These are phyloP conservation scores for Podosphaera fusca DNA, from an alignment of 2,329 filamentous ascomycete genomes.

Conservation along the genomic window DNA sequence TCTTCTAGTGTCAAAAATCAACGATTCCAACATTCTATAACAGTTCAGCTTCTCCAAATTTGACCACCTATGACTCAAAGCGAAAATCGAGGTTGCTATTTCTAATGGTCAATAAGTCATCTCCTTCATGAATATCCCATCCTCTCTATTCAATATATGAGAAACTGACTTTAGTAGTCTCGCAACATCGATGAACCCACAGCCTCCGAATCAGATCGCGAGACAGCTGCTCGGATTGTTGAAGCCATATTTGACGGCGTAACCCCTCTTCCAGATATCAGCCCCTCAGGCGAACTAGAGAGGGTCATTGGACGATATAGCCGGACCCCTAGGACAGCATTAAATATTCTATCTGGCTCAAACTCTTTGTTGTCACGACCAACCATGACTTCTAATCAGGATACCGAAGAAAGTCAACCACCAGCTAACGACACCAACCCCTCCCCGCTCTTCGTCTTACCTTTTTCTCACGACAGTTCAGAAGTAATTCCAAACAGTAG, in stretches of 20 bases:
- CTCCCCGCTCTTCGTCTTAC: conserved; percentile 10
- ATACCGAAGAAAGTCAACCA: conserved; percentile 4
- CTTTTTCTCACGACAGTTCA: not conserved
- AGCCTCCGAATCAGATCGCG: conserved; percentile 9
- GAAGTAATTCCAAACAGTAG: not conserved
- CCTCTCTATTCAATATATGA: not conserved
- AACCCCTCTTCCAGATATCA: conserved; percentile 18
- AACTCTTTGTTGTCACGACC: not conserved
- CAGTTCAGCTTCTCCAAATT: not conserved
- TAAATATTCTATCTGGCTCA: conserved; percentile 7
- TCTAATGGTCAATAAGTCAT: conserved; percentile 10
- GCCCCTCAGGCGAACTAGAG: conserved; percentile 22
- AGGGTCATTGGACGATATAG: conserved; percentile 21
- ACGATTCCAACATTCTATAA: not conserved
- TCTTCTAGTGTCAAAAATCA: too few species aligned
- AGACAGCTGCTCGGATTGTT: conserved; percentile 16
- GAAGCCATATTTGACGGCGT: conserved; percentile 20
- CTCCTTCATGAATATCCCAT: not conserved
- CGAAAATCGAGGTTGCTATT: conserved; percentile 9
- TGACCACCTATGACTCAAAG: not conserved
- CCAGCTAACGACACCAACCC: conserved; percentile 5
- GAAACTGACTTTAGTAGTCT: conserved; percentile 8
- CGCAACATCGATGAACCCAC: conserved; percentile 12
- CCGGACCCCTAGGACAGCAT: conserved; percentile 10
- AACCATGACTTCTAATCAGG: conserved; percentile 10